phyloP scores from a whole-genome alignment of 1,139 yeast species.

The Taiozyma sp. region DNA sequence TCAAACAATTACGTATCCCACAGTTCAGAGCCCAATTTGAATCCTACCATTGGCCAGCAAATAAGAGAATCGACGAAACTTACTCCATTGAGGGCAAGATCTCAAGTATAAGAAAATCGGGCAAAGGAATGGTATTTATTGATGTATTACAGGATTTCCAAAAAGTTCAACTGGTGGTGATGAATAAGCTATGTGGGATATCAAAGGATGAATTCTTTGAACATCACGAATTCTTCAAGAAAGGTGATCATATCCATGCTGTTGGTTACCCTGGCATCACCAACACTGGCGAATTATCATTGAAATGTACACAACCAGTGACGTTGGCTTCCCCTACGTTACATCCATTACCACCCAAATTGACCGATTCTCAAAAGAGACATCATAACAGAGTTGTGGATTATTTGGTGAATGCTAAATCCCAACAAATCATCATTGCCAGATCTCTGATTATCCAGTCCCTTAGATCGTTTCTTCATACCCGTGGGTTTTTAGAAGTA shows the following conservation, averaged over 20 bases:
- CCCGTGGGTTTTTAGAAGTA: slow-evolving; percentile 68
- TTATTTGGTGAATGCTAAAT: slow-evolving; percentile 54
- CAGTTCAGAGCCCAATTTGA: slow-evolving; percentile 26
- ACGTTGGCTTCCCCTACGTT: slow-evolving; percentile 63
- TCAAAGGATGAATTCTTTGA: slow-evolving; percentile 40
- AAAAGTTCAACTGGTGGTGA: slow-evolving; percentile 58
- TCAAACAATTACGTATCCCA: slow-evolving; percentile 26
- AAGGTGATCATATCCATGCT: slow-evolving; percentile 69
- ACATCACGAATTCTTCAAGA: slow-evolving; percentile 43
- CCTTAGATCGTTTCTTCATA: slow-evolving; percentile 53
- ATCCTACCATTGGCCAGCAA: slow-evolving; percentile 17
- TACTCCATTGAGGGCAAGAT: slow-evolving; percentile 52
- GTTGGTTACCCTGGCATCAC: slow-evolving; percentile 73
- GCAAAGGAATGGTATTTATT: slow-evolving; percentile 62
- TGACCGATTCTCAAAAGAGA: slow-evolving; percentile 50
- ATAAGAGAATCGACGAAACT: slow-evolving; percentile 20
- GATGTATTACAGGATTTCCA: slow-evolving; percentile 58
- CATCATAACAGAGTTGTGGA: slow-evolving; percentile 71
- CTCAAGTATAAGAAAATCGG: slow-evolving; percentile 50
- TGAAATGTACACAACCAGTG: slow-evolving; percentile 51
- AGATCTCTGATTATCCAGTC: slow-evolving; percentile 50
- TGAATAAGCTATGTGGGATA: slow-evolving; percentile 40
- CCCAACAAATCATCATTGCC: slow-evolving; percentile 46
- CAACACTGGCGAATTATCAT: slow-evolving; percentile 71
- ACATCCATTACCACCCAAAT: slow-evolving; percentile 63